Base-by-base conservation (phyloP, 1,139 yeast species). In the Yamadazyma triangularis region DNA sequence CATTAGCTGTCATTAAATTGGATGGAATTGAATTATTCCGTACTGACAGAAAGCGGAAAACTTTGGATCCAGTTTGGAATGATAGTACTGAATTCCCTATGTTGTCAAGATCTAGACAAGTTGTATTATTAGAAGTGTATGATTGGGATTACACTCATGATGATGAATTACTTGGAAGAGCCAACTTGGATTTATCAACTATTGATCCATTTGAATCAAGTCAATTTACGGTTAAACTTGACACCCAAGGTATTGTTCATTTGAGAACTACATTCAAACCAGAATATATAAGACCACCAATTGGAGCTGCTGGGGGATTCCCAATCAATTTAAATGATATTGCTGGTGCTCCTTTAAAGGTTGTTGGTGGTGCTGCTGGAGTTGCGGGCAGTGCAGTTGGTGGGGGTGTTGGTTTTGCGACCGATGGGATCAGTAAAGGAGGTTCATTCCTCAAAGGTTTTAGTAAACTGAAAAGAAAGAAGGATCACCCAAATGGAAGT, bases 91-190 rank as follows among this genome's bases (percentile, higher is more conserved):
- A 65, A n/a, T 56, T 82, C 46, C 78, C 82, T n/a, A 55, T 83
- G 39, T 64, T 73, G 19, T 80, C 91, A 0, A 74, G 86, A 53
- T 61, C 77, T 1, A 72, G 83, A 51, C 66, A 72, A 29, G 45
- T 61, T 15, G 48, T 80, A 18, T 39, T 56, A 26, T 45, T 79
- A 25, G 71, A 70, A 32, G 74, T 79, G 10, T 75, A 60, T 47
- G 93, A 83, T 54, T 83, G 91, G 91, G 91, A 83, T 56, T 68
- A 79, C 47, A 73, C 87, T 18, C 88, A 84, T 40, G 73, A 69
- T 31, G 77, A 79, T 50, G 82, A 76, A 44, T 53, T 70, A 23
- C 56, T 83, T 33, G 88, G 89, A 28, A 44, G 55, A 24, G 72
- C 71, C 2, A 44, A 44, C 4, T 41, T 82, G 27, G 80, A 79